phyloP scores from a whole-genome alignment of 345 rosid genomes.

The Syzygium oleosum region DNA sequence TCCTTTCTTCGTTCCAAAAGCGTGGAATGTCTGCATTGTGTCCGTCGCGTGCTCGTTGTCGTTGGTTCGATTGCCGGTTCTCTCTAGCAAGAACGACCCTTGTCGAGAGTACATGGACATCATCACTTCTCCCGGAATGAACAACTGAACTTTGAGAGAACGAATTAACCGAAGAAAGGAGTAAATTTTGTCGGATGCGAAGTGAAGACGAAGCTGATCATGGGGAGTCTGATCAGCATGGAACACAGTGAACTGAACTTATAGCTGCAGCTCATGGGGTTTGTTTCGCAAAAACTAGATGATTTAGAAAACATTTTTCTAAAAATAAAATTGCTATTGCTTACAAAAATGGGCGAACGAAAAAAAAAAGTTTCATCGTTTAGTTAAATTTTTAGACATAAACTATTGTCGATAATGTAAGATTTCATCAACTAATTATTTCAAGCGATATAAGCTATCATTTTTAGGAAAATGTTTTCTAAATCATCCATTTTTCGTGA shows the following conservation, averaged over 20 bases:
- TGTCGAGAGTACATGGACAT: too few species aligned
- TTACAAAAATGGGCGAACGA: neutral
- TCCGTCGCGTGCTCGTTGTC: neutral
- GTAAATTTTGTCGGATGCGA: too few species aligned
- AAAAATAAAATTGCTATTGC: neutral
- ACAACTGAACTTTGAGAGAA: too few species aligned
- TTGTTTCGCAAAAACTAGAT: too few species aligned
- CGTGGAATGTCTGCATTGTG: neutral
- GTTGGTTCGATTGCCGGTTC: neutral
- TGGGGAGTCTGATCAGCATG: too few species aligned
- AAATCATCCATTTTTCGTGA: rapidly evolving
- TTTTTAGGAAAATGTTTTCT: neutral
- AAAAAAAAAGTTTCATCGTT: rapidly evolving
- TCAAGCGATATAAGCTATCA: rapidly evolving
- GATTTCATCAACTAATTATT: neutral
- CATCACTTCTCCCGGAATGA: too few species aligned
- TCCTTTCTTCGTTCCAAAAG: neutral
- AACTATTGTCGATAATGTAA: neutral
- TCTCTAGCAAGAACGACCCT: too few species aligned
- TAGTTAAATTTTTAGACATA: neutral
- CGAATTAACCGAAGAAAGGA: too few species aligned
- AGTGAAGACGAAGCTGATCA: too few species aligned
- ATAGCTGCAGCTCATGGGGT: too few species aligned
- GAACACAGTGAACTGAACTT: too few species aligned
- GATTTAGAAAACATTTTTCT: neutral